phyloP scores from a whole-genome alignment of 179 eudicot genomes.

The Nepenthes alata region DNA sequence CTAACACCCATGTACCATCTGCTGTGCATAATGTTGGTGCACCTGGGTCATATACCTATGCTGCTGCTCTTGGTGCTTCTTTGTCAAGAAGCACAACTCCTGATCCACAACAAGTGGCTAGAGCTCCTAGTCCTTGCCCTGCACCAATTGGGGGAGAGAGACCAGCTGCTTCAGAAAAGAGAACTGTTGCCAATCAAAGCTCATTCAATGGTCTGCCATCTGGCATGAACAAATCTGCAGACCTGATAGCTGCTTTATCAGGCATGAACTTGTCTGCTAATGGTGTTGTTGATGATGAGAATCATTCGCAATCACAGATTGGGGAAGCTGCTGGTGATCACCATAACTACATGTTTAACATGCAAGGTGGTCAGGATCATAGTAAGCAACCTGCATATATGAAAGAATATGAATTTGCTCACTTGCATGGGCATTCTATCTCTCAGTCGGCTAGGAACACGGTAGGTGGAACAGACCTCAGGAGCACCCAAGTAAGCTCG shows the following conservation, averaged over 20 bases:
- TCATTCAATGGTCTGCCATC: constrained; percentile 46
- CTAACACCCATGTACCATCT: constrained; percentile 36
- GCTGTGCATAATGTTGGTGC: constrained; percentile 29
- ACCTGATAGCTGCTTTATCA: constrained; percentile 69
- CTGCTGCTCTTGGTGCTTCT: constrained; percentile 78
- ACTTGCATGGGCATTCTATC: constrained; percentile 29
- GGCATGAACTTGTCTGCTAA: constrained; percentile 62
- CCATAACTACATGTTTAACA: constrained; percentile 38
- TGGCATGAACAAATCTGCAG: constrained; percentile 36
- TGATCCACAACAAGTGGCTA: constrained; percentile 72
- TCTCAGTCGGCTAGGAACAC: constrained; percentile 28
- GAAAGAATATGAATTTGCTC: constrained; percentile 40
- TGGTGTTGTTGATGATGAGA: constrained; percentile 37
- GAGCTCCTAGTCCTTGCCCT: constrained; percentile 91
- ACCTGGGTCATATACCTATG: constrained; percentile 64
- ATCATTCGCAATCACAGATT: constrained; percentile 29
- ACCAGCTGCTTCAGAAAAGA: constrained; percentile 43
- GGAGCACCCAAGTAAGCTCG: constrained; percentile 31
- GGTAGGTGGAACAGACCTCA: constrained; percentile 28
- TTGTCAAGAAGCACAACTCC: constrained; percentile 94
- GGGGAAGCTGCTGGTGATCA: constrained; percentile 44
- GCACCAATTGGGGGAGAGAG: constrained; percentile 88
- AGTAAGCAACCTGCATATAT: constrained; percentile 31
- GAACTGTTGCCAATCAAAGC: constrained; percentile 31
- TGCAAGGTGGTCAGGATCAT: constrained; percentile 40